These are phyloP conservation scores for Phytopythium boreale DNA, from an alignment of 352 stramenopile species.

Conservation along the genomic window DNA sequence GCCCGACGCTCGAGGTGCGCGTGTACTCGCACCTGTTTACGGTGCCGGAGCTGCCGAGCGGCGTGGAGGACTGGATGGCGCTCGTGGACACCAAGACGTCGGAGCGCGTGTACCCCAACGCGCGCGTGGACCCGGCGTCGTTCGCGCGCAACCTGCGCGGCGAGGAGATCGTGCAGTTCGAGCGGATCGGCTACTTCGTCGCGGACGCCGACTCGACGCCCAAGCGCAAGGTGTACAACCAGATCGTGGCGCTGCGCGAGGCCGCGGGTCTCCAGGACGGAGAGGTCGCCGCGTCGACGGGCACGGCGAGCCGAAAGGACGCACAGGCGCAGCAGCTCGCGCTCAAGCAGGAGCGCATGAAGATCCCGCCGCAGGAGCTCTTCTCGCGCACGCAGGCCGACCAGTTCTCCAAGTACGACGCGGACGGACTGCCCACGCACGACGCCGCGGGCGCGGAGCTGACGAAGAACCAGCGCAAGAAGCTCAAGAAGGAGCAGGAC, in stretches of 20 bases:
- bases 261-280: slow-evolving; percentile 36
- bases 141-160: slow-evolving; percentile 41
- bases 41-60: slow-evolving; percentile 76
- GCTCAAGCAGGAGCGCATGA: slow-evolving; percentile 93
- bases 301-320: slow-evolving; percentile 70
- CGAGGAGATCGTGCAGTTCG: slow-evolving; percentile 93
- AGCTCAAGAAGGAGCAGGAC: slow-evolving; percentile 87
- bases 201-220: slow-evolving; percentile 93
- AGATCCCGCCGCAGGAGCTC: slow-evolving; percentile 81
- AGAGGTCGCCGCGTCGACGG: slow-evolving; percentile 13
- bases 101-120: slow-evolving; percentile 78
- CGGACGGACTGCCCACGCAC: slow-evolving; percentile 74
- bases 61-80: slow-evolving; percentile 70
- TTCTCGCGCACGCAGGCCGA: slow-evolving; percentile 60
- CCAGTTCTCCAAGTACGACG: slow-evolving; percentile 72
- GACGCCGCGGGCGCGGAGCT: slow-evolving; percentile 50
- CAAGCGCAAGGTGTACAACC: slow-evolving; percentile 95
- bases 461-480: slow-evolving; percentile 83
- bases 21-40: slow-evolving; percentile 98
- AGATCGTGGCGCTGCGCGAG: slow-evolving; percentile 95
- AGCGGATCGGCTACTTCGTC: slow-evolving; percentile 98
- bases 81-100: slow-evolving; percentile 86
- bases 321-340: slow-evolving; percentile 80
- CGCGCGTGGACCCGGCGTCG: slow-evolving; percentile 87
- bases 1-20: slow-evolving; percentile 87